Conservation (phyloP, 192 early-diverging fungal species). For the Backusella sp. region DNA sequence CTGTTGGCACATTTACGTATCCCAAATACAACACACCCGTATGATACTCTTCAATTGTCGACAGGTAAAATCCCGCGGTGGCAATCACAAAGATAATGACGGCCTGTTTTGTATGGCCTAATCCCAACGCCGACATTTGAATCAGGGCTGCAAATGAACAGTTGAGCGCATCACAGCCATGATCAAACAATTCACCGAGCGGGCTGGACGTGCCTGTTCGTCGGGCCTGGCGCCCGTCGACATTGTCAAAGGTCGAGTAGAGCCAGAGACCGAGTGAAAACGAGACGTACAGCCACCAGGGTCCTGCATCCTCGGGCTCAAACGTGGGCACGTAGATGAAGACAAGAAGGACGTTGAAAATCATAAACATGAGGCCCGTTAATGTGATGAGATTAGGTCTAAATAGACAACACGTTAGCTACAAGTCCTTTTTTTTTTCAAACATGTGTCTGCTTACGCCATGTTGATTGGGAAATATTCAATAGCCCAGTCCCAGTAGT, state of each 20-base stretch:
- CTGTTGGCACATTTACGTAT: conserved; percentile 82
- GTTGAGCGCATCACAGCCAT: conserved; percentile 56
- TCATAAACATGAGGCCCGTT: conserved; percentile 78
- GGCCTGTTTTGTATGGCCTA: conserved; percentile 15
- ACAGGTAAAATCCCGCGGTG: conserved; percentile 70
- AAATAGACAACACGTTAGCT: no score
- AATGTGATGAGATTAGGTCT: conserved; percentile 89
- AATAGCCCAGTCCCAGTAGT: conserved; percentile 86
- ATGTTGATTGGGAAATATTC: conserved; percentile 84
- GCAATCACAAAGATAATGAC: conserved; percentile 29
- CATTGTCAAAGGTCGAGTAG: conserved; percentile 86
- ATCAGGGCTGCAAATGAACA: conserved; percentile 32
- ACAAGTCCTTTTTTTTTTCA: no score
- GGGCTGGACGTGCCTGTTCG: conserved; percentile 84
- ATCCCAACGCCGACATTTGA: conserved; percentile 15
- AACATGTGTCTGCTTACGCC: no score
- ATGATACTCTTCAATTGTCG: conserved; percentile 92
- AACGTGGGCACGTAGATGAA: conserved; percentile 73
- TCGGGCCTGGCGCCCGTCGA: conserved; percentile 94
- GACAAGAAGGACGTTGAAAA: conserved; percentile 66
- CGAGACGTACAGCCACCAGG: conserved; percentile 78
- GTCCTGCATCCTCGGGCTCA: conserved; percentile 49
- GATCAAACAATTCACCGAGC: conserved; percentile 94
- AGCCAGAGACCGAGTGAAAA: conserved; percentile 80
- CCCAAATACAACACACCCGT: conserved; percentile 82